Evolutionary conservation across 2,329 filamentous ascomycete species (phyloP).

Genomic region (Lizonia empirigonia): DNA sequence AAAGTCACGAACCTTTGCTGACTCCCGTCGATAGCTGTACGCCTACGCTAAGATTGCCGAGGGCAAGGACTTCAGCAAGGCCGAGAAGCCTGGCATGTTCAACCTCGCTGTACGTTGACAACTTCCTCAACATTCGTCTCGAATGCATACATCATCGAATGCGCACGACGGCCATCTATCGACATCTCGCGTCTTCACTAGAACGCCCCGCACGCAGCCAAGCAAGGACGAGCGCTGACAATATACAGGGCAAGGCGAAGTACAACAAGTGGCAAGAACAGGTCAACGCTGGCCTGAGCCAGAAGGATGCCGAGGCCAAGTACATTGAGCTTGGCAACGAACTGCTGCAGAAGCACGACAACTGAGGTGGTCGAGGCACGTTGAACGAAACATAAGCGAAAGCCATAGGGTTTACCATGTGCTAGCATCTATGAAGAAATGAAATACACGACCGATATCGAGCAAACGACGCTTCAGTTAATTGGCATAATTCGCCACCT

Average conservation of each 20-base stretch:
- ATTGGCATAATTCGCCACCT: background rate
- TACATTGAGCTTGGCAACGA: conserved; percentile 76
- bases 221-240: conserved; percentile 4
- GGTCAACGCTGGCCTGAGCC: conserved; percentile 66
- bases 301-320: conserved; percentile 72
- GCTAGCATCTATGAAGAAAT: conserved; percentile 11
- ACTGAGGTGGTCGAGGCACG: conserved; percentile 39
- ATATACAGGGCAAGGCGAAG: conserved; percentile 76
- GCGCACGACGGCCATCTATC: no score
- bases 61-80: conserved; percentile 47
- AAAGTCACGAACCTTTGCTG: no score
- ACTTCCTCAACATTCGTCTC: background rate
- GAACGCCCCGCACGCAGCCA: background rate
- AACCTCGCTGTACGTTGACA: conserved; percentile 65
- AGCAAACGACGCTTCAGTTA: background rate
- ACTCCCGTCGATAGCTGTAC: conserved; percentile 53
- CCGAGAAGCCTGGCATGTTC: conserved; percentile 67
- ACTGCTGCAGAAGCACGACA: conserved; percentile 73
- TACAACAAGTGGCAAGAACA: conserved; percentile 75
- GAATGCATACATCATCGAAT: background rate
- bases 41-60: conserved; percentile 54
- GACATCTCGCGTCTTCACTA: background rate
- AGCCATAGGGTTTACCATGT: conserved; percentile 2
- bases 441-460: conserved; percentile 13
- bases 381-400: background rate